Evolutionary conservation across 441 rosid species (phyloP).

Genomic region (Francoa sonchifolia): DNA sequence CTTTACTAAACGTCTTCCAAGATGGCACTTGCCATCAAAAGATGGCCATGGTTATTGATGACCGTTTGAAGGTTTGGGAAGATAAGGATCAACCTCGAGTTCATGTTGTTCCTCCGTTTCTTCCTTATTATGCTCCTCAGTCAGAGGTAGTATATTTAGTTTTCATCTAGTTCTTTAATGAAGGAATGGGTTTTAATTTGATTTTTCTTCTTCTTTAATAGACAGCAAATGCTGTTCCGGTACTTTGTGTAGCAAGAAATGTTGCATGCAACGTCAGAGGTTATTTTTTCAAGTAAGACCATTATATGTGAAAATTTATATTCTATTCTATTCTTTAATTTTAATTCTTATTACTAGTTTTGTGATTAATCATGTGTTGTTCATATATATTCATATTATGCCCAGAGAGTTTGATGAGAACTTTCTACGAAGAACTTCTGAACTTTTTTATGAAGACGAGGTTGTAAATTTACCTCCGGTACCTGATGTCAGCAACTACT

Average conservation of each 20-base stretch:
- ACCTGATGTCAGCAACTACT: conserved; percentile 92
- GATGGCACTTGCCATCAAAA: conserved; percentile 88
- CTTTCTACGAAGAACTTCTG: conserved; percentile 57
- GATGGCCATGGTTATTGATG: conserved; percentile 99
- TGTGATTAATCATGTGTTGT: background rate
- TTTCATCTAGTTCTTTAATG: conserved; percentile 6
- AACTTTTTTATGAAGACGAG: conserved; percentile 80
- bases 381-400: conserved; percentile 3
- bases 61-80: conserved; percentile 96
- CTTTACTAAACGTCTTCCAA: conserved; percentile 72
- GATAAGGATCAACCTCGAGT: conserved; percentile 98
- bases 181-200: conserved; percentile 3
- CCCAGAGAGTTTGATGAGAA: conserved; percentile 92
- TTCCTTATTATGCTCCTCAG: conserved; percentile 94
- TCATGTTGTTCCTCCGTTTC: conserved; percentile 85
- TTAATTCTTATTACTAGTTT: no score
- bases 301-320: conserved; percentile 5
- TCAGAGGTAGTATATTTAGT: conserved; percentile 54
- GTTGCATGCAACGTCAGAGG: conserved; percentile 99
- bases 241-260: conserved; percentile 93
- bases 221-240: conserved; percentile 79
- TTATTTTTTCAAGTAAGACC: conserved; percentile 80
- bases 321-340: background rate
- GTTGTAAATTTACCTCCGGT: conserved; percentile 56
- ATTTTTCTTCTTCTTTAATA: conserved; percentile 18